A percentile compares a stretch with the other conserved stretches of the same genome.
phyloP scores from a whole-genome alignment of 352 stramenopile genomes.

The Globisporangium recalcitrans region DNA sequence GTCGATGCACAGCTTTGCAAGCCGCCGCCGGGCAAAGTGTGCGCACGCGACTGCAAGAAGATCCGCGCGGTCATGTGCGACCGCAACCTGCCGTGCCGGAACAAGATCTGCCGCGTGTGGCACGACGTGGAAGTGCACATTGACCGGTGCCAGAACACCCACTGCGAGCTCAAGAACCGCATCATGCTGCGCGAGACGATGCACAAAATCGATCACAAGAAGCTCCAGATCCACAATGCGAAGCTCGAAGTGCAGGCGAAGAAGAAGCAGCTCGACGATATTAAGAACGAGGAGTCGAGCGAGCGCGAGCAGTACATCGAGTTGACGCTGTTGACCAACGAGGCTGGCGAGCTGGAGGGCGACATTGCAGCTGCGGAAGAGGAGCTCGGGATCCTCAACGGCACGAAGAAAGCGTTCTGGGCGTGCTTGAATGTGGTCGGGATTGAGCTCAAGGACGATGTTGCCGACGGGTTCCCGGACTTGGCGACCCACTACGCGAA shows the following conservation, averaged over 20 bases:
- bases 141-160: constrained; percentile 53
- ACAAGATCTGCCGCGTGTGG: constrained; percentile 69
- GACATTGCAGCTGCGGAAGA: constrained; percentile 49
- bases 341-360: constrained; percentile 60
- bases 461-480: constrained; percentile 45
- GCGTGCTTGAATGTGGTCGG: constrained; percentile 62
- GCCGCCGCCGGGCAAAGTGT: constrained; percentile 40
- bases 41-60: constrained; percentile 46
- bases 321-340: constrained; percentile 37
- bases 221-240: constrained; percentile 34
- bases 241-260: constrained; percentile 34
- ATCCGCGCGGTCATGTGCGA: constrained; percentile 69
- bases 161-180: constrained; percentile 69
- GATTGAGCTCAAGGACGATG: constrained; percentile 47
- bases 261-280: constrained; percentile 32
- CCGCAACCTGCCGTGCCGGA: constrained; percentile 50
- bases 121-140: constrained; percentile 69
- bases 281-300: constrained; percentile 20
- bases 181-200: constrained; percentile 69
- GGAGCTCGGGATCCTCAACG: constrained; percentile 33
- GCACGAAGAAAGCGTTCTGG: constrained; percentile 55
- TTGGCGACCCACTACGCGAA: constrained; percentile 42
- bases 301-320: constrained; percentile 32
- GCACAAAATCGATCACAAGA: constrained; percentile 69
- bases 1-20: constrained; percentile 62